A percentile compares a stretch with the other conserved stretches of the same genome.
Conservation (phyloP, 306 rosid species). For the Purshia tridentata region DNA sequence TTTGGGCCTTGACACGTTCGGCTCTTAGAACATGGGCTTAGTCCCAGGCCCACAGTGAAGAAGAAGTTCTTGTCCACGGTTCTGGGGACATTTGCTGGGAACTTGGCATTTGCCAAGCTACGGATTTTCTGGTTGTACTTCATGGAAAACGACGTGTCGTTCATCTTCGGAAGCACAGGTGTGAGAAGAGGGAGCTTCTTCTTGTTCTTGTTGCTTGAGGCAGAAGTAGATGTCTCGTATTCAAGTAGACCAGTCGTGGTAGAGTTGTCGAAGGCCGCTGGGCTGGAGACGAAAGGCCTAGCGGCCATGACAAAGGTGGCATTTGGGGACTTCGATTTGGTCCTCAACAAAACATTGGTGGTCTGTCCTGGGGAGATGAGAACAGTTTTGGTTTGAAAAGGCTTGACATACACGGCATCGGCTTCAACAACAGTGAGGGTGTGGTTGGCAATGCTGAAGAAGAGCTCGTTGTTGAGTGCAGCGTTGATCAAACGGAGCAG, state of each 20-base stretch:
- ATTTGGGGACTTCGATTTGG: conserved; percentile 50
- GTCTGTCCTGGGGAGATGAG: conserved; percentile 80
- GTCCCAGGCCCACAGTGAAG: conserved; percentile 67
- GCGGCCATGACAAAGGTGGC: conserved; percentile 55
- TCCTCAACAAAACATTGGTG: conserved; percentile 51
- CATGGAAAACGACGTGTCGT: conserved; percentile 54
- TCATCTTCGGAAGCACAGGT: conserved; percentile 54
- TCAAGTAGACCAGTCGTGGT: conserved; percentile 60
- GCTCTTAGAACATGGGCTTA: conserved; percentile 46
- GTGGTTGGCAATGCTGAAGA: conserved; percentile 78
- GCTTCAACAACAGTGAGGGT: conserved; percentile 64
- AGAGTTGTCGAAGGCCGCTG: conserved; percentile 63
- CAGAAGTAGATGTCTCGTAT: conserved; percentile 36
- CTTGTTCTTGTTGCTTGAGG: conserved; percentile 19
- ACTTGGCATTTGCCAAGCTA: conserved; percentile 47
- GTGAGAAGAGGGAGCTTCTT: conserved; percentile 43
- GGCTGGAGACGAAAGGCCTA: conserved; percentile 62
- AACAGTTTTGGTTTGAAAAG: conserved; percentile 46
- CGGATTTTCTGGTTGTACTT: conserved; percentile 45
- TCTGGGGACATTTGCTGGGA: conserved; percentile 65
- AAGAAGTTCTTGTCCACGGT: conserved; percentile 44
- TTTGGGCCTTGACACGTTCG: conserved; percentile 60
- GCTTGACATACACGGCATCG: conserved; percentile 66
- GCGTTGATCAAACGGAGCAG: conserved; percentile 59
- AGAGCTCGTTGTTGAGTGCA: conserved; percentile 64